Evolutionary conservation across 805 yeast genomes (phyloP), one percentile per base, ranked within the genome.

Genomic region (Brettanomyces bruxellensis): DNA sequence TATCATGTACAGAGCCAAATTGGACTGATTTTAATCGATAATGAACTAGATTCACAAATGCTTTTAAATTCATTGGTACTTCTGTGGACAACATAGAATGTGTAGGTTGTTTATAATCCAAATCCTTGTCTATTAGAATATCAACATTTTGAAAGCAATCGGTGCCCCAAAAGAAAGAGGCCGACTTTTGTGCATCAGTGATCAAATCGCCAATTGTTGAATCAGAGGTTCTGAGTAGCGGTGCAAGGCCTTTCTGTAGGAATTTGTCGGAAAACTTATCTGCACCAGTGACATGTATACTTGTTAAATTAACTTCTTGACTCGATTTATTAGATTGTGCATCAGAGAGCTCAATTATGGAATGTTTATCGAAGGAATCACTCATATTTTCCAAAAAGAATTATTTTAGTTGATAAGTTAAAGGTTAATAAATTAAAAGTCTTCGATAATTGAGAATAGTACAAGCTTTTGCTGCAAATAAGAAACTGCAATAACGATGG

Each of bases 171-270:
- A 66, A 52, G 37, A 58, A 53, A 5, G 49, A 38, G 22, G 54
- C 38, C 3, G 59, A 49, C 7, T 40, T 25, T 7, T 60, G 45
- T 43, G 60, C 54, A 25, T 52, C 47, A 2, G 38, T 39, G 7
- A 73, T 49, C 53, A 77, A 62, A 51, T 73, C 71, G 14, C 59
- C 64, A 40, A 76, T 58, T 1, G 81, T 76, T 47, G 69, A 49
- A 44, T 59, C 65, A 3, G 65, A 51, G 3, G 61, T 55, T 5
- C 55, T 58, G 12, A 71, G 57, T 49, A 76, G 57, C 13, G 81
- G 81, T 3, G 61, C 48, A 46, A 77, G 60, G 24, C 75, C 60
- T 50, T 72, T 74, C 47, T 60, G 56, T 62, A 72, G 72, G 57
- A 75, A 59, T 43, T 64, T 58, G 43, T 74, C 65, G 49, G 71